phyloP scores from a whole-genome alignment of 352 stramenopile species.

The Globisporangium irregulare region DNA sequence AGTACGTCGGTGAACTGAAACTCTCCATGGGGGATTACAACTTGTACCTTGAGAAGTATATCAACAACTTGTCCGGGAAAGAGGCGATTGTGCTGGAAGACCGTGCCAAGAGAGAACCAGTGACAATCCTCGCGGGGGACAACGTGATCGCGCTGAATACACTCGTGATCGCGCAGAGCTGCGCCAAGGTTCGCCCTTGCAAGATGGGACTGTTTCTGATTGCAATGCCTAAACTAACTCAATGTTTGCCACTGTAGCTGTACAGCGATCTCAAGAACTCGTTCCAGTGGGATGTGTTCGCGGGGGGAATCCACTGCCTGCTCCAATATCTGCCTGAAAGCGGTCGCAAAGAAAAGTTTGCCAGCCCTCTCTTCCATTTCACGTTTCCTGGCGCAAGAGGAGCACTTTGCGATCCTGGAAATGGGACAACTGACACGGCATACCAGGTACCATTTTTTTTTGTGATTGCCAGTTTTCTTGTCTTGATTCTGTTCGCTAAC shows the following conservation, averaged over 20 bases:
- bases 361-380: slow-evolving; percentile 69
- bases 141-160: slow-evolving; percentile 79
- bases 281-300: slow-evolving; percentile 85
- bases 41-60: slow-evolving; percentile 72
- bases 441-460: slow-evolving; percentile 45
- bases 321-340: slow-evolving; percentile 75
- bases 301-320: slow-evolving; percentile 76
- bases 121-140: slow-evolving; percentile 60
- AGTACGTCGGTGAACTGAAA: slow-evolving; percentile 63
- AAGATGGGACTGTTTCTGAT: not conserved
- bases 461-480: slow-evolving; percentile 2
- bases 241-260: slow-evolving; percentile 32
- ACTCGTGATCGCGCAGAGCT: slow-evolving; percentile 66
- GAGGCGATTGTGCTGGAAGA: slow-evolving; percentile 69
- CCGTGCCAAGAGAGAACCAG: slow-evolving; percentile 61
- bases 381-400: slow-evolving; percentile 73
- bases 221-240: slow-evolving; percentile 2
- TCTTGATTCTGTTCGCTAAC: not conserved
- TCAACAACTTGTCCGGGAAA: slow-evolving; percentile 49
- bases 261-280: slow-evolving; percentile 78
- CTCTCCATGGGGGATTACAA: slow-evolving; percentile 78
- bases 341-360: slow-evolving; percentile 60
- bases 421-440: slow-evolving; percentile 75
- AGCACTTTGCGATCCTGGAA: slow-evolving; percentile 57
- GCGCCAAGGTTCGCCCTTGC: slow-evolving; percentile 31